Evolutionary conservation across 1,284 basidiomycete species (phyloP).

Genomic region (Heliocybe sulcata): DNA sequence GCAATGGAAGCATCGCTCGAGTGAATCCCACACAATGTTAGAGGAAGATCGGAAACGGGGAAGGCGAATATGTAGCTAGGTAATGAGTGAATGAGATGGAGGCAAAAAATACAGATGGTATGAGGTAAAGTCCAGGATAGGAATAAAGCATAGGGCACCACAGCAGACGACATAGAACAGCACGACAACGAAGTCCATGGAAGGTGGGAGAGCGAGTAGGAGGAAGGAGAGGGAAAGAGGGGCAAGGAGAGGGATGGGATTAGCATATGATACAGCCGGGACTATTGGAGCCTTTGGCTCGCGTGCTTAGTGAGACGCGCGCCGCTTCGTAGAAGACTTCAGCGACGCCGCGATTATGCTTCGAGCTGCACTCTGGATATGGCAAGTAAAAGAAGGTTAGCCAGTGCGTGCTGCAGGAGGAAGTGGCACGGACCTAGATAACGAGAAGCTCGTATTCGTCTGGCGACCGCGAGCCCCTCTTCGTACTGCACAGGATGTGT

Average conservation of each 20-base stretch:
- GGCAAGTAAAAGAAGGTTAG: conserved; percentile 7
- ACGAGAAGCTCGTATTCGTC: conserved; percentile 85
- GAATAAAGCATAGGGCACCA: neutral
- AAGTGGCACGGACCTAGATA: conserved; percentile 68
- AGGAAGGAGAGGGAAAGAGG: neutral
- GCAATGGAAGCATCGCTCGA: neutral
- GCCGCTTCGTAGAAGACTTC: conserved; percentile 92
- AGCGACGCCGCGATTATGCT: conserved; percentile 88
- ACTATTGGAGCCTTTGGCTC: conserved; percentile 56
- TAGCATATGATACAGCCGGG: conserved; percentile 27
- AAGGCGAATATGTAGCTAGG: neutral
- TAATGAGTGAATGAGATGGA: neutral
- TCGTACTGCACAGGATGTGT: conserved; percentile 80
- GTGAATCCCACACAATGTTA: neutral
- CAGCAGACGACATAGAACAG: neutral
- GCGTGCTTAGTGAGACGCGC: conserved; percentile 71
- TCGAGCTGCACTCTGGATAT: conserved; percentile 84
- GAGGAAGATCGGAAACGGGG: neutral
- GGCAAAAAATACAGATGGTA: neutral
- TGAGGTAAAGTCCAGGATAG: neutral
- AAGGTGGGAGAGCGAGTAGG: neutral
- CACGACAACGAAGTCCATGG: neutral
- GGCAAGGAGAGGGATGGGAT: too few species aligned
- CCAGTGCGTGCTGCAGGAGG: neutral
- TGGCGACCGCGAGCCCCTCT: conserved; percentile 80